Base-by-base conservation (phyloP, 306 rosid species). In the Corylus avellana region DNA sequence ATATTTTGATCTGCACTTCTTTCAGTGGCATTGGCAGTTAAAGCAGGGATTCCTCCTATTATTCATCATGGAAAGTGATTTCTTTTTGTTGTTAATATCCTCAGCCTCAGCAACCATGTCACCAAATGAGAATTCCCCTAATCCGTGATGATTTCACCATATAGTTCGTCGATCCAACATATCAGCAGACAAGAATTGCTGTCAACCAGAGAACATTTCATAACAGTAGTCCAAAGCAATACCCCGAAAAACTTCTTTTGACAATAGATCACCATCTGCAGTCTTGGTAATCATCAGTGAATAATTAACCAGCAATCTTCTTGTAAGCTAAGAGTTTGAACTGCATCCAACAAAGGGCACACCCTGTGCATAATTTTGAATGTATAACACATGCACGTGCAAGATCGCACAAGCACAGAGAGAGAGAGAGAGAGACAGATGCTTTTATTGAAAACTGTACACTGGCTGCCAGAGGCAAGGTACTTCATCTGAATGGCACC, bases 391-490 rank as follows among this genome's bases (percentile, higher is more conserved):
- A 42, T 42, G 7, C 46, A 5, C 8, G 46, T 5, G 46, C 46
- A 5, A 0, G 46, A 6, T 5, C 46, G 8, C 46, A 4, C 42
- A 59, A 46, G 8, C 46, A 4, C 42, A 59, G 47, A 2, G 46
- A 16, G 47, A 63, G 47, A 32, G 69, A 63, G 69, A 63, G 22
- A 75, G 54, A 50, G 14, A 76, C 39, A 13, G 29, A 8, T 27
- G 59, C 49, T 27, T 47, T 25, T 71, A 46, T 58, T 27, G 25
- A 57, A 42, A 63, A 32, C 78, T 79, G 68, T 79, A 79, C 83
- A 63, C 62, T 44, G 53, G 82, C 47, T 32, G 55, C 35, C 61
- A 72, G n/a, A 49, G 27, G 53, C 53, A 59, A 20, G 63, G 35
- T 39, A 39, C 13, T 79, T 20, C 22, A 61, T 48, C 47, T 61